Base-by-base conservation (phyloP, 73 alveolate species). In the Symbiodinium pilosum region DNA sequence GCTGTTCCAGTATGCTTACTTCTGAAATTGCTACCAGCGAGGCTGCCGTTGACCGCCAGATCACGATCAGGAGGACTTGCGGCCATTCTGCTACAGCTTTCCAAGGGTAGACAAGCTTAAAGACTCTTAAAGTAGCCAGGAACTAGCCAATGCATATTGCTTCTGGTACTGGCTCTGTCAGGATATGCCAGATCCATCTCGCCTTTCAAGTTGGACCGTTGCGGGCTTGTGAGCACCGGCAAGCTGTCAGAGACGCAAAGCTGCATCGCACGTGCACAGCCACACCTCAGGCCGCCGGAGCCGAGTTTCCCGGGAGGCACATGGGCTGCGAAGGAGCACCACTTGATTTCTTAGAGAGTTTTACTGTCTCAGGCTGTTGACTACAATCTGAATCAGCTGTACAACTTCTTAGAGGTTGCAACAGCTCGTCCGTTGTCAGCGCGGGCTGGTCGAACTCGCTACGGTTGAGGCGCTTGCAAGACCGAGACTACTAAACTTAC, bases 281-380 rank as follows among this genome's bases (percentile, higher is more conserved):
- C 11, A 21, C 44, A 14, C 44, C 11, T 43, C 30, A 87, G 94
- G 94, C 43, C 86, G 95, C 30, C 71, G 95, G 30, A 88, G 95
- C 73, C 95, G 95, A 24, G 47, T 83, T 86, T 88, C 77, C 95
- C 54, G 95, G 71, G 95, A 88, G 95, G 94, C 93, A 43, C n/a
- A n/a, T n/a, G n/a, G 34, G 43, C 71, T n/a, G 4, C 26, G 9
- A 26, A 11, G 2, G 16, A n/a, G n/a, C n/a, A n/a, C n/a, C n/a
- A n/a, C n/a, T n/a, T n/a, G n/a, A n/a, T n/a, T n/a, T n/a, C n/a
- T n/a, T n/a, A n/a, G n/a, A n/a, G n/a, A n/a, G n/a, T n/a, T n/a
- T n/a, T n/a, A n/a, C n/a, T n/a, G n/a, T n/a, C n/a, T n/a, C 9
- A 87, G 94, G 94, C 84, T 7, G 94, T 88, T 28, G 95, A 88